phyloP scores from a whole-genome alignment of 2,329 filamentous ascomycete genomes.

The Samsoniella hepiali region DNA sequence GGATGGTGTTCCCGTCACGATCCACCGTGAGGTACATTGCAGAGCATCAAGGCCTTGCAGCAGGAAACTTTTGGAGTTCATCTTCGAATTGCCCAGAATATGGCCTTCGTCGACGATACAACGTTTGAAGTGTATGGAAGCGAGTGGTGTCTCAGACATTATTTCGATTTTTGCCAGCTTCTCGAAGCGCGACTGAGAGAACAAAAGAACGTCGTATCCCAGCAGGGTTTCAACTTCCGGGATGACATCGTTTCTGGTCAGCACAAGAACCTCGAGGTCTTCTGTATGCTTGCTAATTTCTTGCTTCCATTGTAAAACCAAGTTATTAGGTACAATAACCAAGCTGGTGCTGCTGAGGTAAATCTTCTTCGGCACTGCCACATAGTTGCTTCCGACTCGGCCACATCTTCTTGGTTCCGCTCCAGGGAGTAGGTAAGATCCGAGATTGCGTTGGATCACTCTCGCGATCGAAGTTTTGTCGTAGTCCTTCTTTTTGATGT shows the following conservation, averaged over 20 bases:
- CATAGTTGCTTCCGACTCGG: slow-evolving; percentile 10
- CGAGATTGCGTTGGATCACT: slow-evolving; percentile 56
- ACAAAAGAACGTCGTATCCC: slow-evolving; percentile 71
- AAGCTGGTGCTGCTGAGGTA: slow-evolving; percentile 68
- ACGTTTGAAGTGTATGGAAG: slow-evolving; percentile 75
- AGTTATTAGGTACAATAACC: slow-evolving; percentile 77
- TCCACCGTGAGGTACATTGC: slow-evolving; percentile 74
- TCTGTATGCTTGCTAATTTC: slow-evolving; percentile 77
- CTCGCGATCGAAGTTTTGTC: slow-evolving; percentile 53
- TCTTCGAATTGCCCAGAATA: slow-evolving; percentile 66
- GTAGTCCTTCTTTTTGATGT: slow-evolving; percentile 42
- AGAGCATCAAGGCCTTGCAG: slow-evolving; percentile 51
- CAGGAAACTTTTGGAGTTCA: slow-evolving; percentile 53
- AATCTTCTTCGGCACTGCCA: slow-evolving; percentile 47
- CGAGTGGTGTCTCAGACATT: slow-evolving; percentile 56
- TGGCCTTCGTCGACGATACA: slow-evolving; percentile 94
- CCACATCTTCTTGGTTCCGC: slow-evolving; percentile 34
- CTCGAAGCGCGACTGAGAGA: slow-evolving; percentile 72
- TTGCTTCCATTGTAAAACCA: slow-evolving; percentile 78
- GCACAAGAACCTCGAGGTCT: slow-evolving; percentile 60
- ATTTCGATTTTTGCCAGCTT: slow-evolving; percentile 41
- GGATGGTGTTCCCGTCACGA: slow-evolving; percentile 87
- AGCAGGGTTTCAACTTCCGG: slow-evolving; percentile 58
- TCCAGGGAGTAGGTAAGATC: slow-evolving; percentile 55
- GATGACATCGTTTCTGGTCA: slow-evolving; percentile 54